Evolutionary conservation across 2,329 filamentous ascomycete species (phyloP).

Genomic region (Fusarium xylarioides): DNA sequence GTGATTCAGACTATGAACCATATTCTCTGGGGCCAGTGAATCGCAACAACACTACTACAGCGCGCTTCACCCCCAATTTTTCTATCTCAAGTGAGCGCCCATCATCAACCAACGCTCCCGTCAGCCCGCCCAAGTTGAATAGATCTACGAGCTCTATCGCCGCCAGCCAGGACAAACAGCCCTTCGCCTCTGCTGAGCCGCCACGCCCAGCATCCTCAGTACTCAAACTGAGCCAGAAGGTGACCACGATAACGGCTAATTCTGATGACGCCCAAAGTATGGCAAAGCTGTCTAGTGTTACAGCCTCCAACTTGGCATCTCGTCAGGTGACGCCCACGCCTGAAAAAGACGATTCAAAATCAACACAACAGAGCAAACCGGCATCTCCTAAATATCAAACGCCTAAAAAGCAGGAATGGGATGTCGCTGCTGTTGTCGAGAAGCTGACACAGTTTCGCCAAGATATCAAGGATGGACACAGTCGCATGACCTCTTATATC

Average conservation of each 20-base stretch:
- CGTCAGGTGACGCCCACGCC: conserved; percentile 40
- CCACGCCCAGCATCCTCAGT: background rate
- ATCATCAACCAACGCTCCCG: conserved; percentile 27
- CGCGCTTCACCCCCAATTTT: conserved; percentile 20
- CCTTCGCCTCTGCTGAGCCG: background rate
- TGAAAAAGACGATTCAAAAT: conserved; percentile 22
- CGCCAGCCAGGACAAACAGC: background rate
- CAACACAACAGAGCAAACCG: conserved; percentile 9
- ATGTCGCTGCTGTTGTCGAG: conserved; percentile 53
- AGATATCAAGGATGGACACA: conserved; percentile 57
- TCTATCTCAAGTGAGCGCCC: conserved; percentile 3
- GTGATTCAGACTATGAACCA: conserved; percentile 6
- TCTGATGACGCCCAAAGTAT: conserved; percentile 36
- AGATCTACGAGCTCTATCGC: conserved; percentile 23
- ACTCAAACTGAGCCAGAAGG: conserved; percentile 11
- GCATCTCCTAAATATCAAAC: conserved; percentile 37
- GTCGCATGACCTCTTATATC: conserved; percentile 55
- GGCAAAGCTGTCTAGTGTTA: conserved; percentile 34
- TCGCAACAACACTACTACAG: conserved; percentile 10
- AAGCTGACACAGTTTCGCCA: conserved; percentile 52
- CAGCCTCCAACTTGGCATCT: conserved; percentile 26
- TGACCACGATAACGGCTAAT: conserved; percentile 8
- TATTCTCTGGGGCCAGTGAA: background rate
- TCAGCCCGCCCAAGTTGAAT: conserved; percentile 45
- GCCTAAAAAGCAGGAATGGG: conserved; percentile 50